Conservation (phyloP, 129 eudicot species). For the Smallanthus sonchifolius region DNA sequence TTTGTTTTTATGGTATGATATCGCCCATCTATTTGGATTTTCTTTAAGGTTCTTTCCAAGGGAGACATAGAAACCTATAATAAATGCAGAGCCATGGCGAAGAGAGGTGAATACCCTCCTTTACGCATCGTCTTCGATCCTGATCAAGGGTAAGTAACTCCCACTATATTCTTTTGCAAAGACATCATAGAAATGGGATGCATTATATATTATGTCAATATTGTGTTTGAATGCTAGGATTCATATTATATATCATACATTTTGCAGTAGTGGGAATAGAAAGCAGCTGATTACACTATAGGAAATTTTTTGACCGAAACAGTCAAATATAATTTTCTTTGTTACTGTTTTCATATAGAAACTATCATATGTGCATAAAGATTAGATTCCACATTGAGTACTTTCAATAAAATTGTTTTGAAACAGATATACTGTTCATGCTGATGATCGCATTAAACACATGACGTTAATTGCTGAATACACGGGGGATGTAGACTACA, state of each 20-base stretch:
- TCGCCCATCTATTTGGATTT: neutral
- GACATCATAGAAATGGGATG: neutral
- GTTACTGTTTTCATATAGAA: neutral
- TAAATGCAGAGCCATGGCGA: conserved; percentile 48
- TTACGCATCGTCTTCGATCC: conserved; percentile 47
- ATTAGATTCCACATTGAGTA: neutral
- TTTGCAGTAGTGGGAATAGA: neutral
- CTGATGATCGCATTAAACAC: conserved; percentile 66
- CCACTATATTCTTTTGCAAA: neutral
- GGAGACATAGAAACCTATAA: conserved; percentile 53
- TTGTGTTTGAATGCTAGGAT: neutral
- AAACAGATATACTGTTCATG: conserved; percentile 69
- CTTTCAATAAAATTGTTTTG: neutral
- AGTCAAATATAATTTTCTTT: too few relatives aligned
- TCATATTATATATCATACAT: neutral
- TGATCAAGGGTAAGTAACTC: conserved; percentile 56
- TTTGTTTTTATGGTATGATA: neutral
- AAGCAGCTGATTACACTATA: too few relatives aligned
- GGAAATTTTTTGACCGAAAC: too few relatives aligned
- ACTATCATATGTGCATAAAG: neutral
- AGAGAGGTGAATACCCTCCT: conserved; percentile 71
- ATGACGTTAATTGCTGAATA: conserved; percentile 67
- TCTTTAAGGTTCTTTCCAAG: conserved; percentile 53
- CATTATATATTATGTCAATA: neutral
- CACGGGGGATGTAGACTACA: conserved; percentile 72